Evolutionary conservation across 2,329 filamentous ascomycete species (phyloP).

Genomic region (Ascochyta pisi): DNA sequence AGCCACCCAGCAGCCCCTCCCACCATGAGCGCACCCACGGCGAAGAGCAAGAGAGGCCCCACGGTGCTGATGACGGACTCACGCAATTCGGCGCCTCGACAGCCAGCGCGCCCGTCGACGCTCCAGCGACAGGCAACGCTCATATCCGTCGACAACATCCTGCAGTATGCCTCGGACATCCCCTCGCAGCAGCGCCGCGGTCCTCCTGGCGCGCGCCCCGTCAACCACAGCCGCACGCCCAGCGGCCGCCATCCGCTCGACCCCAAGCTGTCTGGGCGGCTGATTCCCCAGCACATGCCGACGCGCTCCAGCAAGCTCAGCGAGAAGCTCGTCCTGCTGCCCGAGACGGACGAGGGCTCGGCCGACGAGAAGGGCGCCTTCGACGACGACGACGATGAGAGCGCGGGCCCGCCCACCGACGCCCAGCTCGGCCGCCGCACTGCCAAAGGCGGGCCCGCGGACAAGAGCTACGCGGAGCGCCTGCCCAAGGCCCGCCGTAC

Average conservation of each 20-base stretch:
- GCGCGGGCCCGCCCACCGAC: constrained; percentile 67
- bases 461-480: constrained; percentile 94
- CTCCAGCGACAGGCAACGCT: constrained; percentile 55
- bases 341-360: constrained; percentile 71
- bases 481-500: constrained; percentile 86
- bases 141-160: constrained; percentile 90
- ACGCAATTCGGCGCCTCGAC: constrained; percentile 54
- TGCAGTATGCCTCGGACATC: constrained; percentile 92
- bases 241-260: constrained; percentile 60
- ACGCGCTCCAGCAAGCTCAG: constrained; percentile 91
- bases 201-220: constrained; percentile 64
- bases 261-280: constrained; percentile 63
- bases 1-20: constrained; percentile 3
- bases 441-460: constrained; percentile 66
- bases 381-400: constrained; percentile 62
- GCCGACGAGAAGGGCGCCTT: constrained; percentile 62
- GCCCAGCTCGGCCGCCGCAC: constrained; percentile 70
- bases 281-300: constrained; percentile 70
- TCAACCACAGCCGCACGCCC: constrained; percentile 56
- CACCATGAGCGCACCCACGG: constrained; percentile 43
- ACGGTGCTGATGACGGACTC: constrained; percentile 62
- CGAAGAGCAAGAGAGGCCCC: constrained; percentile 49
- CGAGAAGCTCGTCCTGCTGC: constrained; percentile 94
- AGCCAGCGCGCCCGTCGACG: constrained; percentile 26
- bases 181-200: constrained; percentile 89